A percentile compares a stretch with the other conserved stretches of the same genome.
phyloP scores from a whole-genome alignment of 768 basidiomycete genomes.

The Serendipita sp. region DNA sequence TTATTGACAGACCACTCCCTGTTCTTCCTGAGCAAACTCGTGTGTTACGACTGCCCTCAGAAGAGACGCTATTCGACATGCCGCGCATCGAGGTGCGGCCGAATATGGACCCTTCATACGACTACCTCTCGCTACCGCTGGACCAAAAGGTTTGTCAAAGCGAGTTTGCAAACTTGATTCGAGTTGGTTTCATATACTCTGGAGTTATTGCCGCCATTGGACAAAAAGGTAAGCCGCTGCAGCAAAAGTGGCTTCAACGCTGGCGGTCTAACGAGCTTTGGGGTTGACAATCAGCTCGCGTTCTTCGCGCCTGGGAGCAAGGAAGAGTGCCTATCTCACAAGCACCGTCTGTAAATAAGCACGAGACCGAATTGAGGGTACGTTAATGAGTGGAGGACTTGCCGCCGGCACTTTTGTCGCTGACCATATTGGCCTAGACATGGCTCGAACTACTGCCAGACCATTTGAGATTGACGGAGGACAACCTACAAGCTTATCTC shows the following conservation, averaged over 20 bases:
- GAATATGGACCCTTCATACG: slow-evolving; percentile 21
- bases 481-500: slow-evolving; percentile 50
- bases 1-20: slow-evolving; percentile 20
- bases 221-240: slow-evolving; percentile 24
- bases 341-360: slow-evolving; percentile 6
- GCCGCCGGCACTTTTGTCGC: slow-evolving; percentile 6
- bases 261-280: too few relatives aligned
- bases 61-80: slow-evolving; percentile 69
- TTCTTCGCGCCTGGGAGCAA: neutral
- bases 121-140: slow-evolving; percentile 51
- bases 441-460: slow-evolving; percentile 58
- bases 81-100: slow-evolving; percentile 15
- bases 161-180: slow-evolving; percentile 63
- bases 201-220: slow-evolving; percentile 42
- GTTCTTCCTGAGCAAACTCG: slow-evolving; percentile 9
- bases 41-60: slow-evolving; percentile 52
- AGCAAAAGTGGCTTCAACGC: too few relatives aligned
- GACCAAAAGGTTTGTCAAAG: slow-evolving; percentile 46
- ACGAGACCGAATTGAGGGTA: neutral
- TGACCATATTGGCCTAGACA: slow-evolving; percentile 23
- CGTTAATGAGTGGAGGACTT: neutral
- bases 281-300: neutral
- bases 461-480: slow-evolving; percentile 52
- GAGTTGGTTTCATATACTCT: slow-evolving; percentile 47
- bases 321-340: neutral